A percentile compares a stretch with the other conserved stretches of the same genome.
Evolutionary conservation across 2,329 filamentous ascomycete species (phyloP).

Genomic region (Seiridium unicorne): DNA sequence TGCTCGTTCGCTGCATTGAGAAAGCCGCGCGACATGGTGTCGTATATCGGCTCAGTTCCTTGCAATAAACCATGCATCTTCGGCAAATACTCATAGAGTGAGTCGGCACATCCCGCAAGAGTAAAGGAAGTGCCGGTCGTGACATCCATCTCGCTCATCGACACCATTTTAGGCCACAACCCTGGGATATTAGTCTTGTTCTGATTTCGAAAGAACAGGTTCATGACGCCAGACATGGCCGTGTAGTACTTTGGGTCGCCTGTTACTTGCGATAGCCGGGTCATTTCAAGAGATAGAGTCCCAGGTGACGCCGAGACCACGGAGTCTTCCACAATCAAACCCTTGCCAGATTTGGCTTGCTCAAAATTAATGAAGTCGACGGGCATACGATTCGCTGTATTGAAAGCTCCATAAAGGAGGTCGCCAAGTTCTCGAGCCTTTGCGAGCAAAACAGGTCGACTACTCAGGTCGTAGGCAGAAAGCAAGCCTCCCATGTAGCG

Average conservation of each 20-base stretch:
- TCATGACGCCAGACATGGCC: slow-evolving; percentile 65
- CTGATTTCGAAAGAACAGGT: slow-evolving; percentile 65
- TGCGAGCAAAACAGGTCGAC: slow-evolving; percentile 33
- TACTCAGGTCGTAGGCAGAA: slow-evolving; percentile 37
- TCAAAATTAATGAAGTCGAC: slow-evolving; percentile 46
- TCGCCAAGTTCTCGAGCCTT: slow-evolving; percentile 46
- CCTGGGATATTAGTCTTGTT: slow-evolving; percentile 66
- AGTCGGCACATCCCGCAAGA: slow-evolving; percentile 35
- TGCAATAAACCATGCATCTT: slow-evolving; percentile 66
- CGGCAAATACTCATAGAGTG: slow-evolving; percentile 56
- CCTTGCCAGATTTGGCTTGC: slow-evolving; percentile 33
- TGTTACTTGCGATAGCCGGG: slow-evolving; percentile 70
- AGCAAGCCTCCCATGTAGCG: slow-evolving; percentile 42
- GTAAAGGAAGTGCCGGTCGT: slow-evolving; percentile 29
- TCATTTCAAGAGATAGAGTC: slow-evolving; percentile 71
- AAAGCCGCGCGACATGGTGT: slow-evolving; percentile 40
- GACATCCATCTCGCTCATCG: slow-evolving; percentile 53
- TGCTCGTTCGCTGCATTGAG: slow-evolving; percentile 58
- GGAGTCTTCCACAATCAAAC: slow-evolving; percentile 28
- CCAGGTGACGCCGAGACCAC: slow-evolving; percentile 52
- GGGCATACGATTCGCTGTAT: slow-evolving; percentile 48
- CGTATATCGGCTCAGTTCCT: slow-evolving; percentile 43
- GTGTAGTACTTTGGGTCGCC: slow-evolving; percentile 73
- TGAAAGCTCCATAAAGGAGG: slow-evolving; percentile 42
- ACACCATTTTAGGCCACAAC: slow-evolving; percentile 68